These are phyloP conservation scores for Phlyctochytrium planicorne DNA, from an alignment of 192 early-diverging fungal genomes.

Conservation along the genomic window DNA sequence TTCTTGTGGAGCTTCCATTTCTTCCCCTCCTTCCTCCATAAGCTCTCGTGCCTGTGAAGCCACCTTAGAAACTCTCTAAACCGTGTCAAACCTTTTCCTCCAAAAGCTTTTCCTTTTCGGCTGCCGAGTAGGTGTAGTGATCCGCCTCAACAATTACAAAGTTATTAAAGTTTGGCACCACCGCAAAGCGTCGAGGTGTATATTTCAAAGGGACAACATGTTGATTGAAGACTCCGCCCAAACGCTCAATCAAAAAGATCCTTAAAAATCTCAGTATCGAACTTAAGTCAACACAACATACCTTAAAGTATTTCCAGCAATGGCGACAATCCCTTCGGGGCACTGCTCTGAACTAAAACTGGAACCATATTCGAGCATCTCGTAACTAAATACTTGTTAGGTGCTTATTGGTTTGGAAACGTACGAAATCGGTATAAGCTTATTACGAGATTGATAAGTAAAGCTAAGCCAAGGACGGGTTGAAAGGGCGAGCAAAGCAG, in stretches of 20 bases:
- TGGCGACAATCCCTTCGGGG: slow-evolving; percentile 84
- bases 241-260: slow-evolving; percentile 82
- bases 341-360: slow-evolving; percentile 83
- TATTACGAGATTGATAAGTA: slow-evolving; percentile 67
- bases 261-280: slow-evolving; percentile 30
- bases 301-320: slow-evolving; percentile 78
- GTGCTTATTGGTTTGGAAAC: background rate
- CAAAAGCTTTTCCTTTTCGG: slow-evolving; percentile 60
- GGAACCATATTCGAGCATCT: slow-evolving; percentile 79
- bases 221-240: slow-evolving; percentile 82
- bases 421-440: slow-evolving; percentile 75
- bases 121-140: slow-evolving; percentile 68
- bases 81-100: slow-evolving; percentile 42
- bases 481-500: slow-evolving; percentile 80
- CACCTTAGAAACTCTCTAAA: slow-evolving; percentile 9
- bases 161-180: slow-evolving; percentile 69
- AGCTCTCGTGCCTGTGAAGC: slow-evolving; percentile 7
- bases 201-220: slow-evolving; percentile 77
- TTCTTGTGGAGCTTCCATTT: slow-evolving; percentile 56
- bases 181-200: slow-evolving; percentile 82
- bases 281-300: background rate
- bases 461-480: slow-evolving; percentile 89
- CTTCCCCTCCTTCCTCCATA: slow-evolving; percentile 32
- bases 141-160: slow-evolving; percentile 93
- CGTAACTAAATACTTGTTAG: slow-evolving; percentile 58